Conservation (phyloP, 2,329 filamentous ascomycete genomes). For the Zasmidium cellare region DNA sequence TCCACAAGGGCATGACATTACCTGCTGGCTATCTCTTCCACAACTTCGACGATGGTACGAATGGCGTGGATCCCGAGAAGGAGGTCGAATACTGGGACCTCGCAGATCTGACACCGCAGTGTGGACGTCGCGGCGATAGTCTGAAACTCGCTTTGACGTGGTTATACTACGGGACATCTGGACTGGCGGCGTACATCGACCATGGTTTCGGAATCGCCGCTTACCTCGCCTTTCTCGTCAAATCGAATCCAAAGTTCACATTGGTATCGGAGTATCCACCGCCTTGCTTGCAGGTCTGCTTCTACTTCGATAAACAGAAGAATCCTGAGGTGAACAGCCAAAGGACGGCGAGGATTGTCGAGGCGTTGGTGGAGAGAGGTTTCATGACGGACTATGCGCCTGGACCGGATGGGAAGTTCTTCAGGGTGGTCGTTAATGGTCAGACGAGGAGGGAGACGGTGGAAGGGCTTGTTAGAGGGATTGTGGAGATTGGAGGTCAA, state of each 20-base stretch:
- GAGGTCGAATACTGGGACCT: slow-evolving; percentile 69
- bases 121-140: slow-evolving; percentile 80
- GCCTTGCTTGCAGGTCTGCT: slow-evolving; percentile 91
- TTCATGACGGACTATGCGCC: slow-evolving; percentile 72
- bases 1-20: slow-evolving; percentile 82
- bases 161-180: slow-evolving; percentile 80
- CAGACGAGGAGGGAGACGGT: slow-evolving; percentile 61
- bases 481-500: slow-evolving; percentile 48
- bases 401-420: slow-evolving; percentile 64
- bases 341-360: slow-evolving; percentile 57
- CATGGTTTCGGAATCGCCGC: slow-evolving; percentile 70
- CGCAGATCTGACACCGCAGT: slow-evolving; percentile 90
- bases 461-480: slow-evolving; percentile 61
- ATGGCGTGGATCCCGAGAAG: slow-evolving; percentile 32
- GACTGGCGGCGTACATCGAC: slow-evolving; percentile 66
- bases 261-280: slow-evolving; percentile 75
- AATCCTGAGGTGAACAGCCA: slow-evolving; percentile 40
- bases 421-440: slow-evolving; percentile 68
- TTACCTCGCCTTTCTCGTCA: slow-evolving; percentile 65
- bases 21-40: slow-evolving; percentile 71
- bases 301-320: slow-evolving; percentile 70
- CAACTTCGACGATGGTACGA: slow-evolving; percentile 25
- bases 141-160: slow-evolving; percentile 87
- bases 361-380: slow-evolving; percentile 56
- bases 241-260: slow-evolving; percentile 59